These are phyloP conservation scores for Hapsidospora chrysogenum DNA, from an alignment of 495 filamentous ascomycete genomes.

Conservation along the genomic window DNA sequence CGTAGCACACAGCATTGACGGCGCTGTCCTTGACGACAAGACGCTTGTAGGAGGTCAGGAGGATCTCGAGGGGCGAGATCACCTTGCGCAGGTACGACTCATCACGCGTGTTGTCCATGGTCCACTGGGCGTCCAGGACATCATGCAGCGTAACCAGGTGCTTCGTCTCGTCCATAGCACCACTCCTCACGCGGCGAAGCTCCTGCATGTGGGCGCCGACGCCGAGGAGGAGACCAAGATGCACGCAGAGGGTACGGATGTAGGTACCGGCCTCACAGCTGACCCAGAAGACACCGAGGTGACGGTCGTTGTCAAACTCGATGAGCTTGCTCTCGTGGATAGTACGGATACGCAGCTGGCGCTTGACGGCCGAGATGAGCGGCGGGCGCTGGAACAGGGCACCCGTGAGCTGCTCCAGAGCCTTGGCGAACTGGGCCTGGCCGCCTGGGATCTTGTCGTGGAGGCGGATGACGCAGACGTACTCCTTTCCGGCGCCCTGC, in stretches of 20 bases:
- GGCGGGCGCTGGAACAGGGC: conserved; percentile 95
- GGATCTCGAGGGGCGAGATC: conserved; percentile 77
- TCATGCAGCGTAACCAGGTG: conserved; percentile 87
- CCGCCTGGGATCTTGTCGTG: conserved; percentile 87
- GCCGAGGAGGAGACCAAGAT: conserved; percentile 80
- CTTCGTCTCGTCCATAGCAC: conserved; percentile 81
- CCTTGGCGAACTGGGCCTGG: conserved; percentile 73
- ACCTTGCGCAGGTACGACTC: conserved; percentile 76
- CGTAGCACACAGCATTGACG: conserved; percentile 93
- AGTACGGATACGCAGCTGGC: conserved; percentile 90
- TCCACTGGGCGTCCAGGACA: conserved; percentile 87
- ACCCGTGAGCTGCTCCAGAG: conserved; percentile 86
- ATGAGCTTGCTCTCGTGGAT: conserved; percentile 90
- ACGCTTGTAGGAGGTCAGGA: conserved; percentile 82
- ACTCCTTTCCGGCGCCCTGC: conserved; percentile 84
- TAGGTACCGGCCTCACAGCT: conserved; percentile 97
- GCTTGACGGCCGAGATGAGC: conserved; percentile 94
- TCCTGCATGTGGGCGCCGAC: conserved; percentile 99
- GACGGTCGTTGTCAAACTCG: conserved; percentile 94
- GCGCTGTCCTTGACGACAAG: conserved; percentile 95
- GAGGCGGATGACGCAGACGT: conserved; percentile 71
- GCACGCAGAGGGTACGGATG: conserved; percentile 93
- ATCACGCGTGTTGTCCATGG: conserved; percentile 79
- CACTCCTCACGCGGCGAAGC: conserved; percentile 79
- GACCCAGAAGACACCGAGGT: conserved; percentile 98